Conservation (phyloP, 371 early-diverging fungal species). For the Mortierella sp. region DNA sequence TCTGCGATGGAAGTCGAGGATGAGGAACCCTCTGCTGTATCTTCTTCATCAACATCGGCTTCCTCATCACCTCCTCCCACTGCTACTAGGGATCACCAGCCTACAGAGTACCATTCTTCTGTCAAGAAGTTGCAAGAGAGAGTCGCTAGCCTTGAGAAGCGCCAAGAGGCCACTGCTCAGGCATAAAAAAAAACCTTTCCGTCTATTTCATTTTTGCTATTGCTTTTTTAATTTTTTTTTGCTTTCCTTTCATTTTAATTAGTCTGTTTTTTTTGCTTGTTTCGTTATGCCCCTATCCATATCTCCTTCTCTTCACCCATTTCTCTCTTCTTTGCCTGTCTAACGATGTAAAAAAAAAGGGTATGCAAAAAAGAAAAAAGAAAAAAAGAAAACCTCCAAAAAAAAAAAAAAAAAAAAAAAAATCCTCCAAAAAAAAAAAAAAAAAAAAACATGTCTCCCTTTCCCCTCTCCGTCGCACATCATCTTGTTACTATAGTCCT, state of each 20-base stretch:
- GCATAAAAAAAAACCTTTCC: neutral
- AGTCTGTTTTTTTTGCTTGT: too few species aligned
- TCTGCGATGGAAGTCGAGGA: slow-evolving; percentile 53
- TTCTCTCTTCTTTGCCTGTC: too few species aligned
- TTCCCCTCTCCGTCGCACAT: neutral
- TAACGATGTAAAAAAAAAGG: too few species aligned
- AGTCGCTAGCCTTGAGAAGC: slow-evolving; percentile 43
- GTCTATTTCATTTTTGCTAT: neutral
- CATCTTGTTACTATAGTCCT: slow-evolving; percentile 1
- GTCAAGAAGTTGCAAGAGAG: slow-evolving; percentile 48
- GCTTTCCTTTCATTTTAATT: too few species aligned
- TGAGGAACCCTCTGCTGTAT: slow-evolving; percentile 22
- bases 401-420: neutral
- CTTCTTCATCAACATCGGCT: slow-evolving; percentile 17
- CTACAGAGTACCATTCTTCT: slow-evolving; percentile 37
- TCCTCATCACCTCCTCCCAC: slow-evolving; percentile 16
- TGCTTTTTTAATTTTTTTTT: neutral
- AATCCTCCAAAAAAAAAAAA: too few species aligned
- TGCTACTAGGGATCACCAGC: slow-evolving; percentile 11
- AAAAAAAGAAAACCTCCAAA: too few species aligned
- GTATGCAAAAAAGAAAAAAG: too few species aligned
- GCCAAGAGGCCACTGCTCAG: slow-evolving; percentile 30
- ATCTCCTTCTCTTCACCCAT: too few species aligned
- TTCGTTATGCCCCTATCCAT: too few species aligned
- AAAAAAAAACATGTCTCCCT: neutral